Conservation (phyloP, 345 rosid genomes). For the Heritiera fomes region DNA sequence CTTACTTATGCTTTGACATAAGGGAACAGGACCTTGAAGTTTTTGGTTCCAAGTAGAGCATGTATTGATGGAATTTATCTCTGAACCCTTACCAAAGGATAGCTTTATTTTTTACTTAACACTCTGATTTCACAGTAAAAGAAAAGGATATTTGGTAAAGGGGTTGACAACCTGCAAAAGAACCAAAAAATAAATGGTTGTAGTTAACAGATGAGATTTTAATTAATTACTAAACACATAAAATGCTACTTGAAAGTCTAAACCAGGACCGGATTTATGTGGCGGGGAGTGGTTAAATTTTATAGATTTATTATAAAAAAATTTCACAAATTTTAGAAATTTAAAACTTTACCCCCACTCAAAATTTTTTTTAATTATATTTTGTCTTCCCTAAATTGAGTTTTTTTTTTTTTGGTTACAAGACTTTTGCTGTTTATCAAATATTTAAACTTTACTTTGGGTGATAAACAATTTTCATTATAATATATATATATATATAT, state of each 20-base stretch:
- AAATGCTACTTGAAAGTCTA: neutral
- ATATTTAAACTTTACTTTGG: no score
- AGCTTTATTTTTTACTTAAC: neutral
- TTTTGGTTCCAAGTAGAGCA: neutral
- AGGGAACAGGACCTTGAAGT: neutral
- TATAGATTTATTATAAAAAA: no score
- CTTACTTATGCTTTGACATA: neutral
- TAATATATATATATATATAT: no score
- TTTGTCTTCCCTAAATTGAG: no score
- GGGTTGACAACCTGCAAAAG: constrained; percentile 85
- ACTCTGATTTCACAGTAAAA: neutral
- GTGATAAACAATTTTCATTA: no score
- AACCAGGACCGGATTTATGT: no score
- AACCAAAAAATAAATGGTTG: neutral
- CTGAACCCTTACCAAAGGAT: neutral
- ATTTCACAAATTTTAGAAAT: no score
- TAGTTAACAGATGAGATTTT: neutral
- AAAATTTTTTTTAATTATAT: no score
- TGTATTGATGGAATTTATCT: neutral
- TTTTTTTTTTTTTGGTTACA: no score
- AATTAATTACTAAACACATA: neutral
- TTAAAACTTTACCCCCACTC: no score
- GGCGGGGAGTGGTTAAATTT: no score
- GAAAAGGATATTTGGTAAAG: constrained; percentile 66
- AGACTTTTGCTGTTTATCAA: no score